These are phyloP conservation scores for Trichoderma asperellum DNA, from an alignment of 2,329 filamentous ascomycete genomes.

Conservation along the genomic window DNA sequence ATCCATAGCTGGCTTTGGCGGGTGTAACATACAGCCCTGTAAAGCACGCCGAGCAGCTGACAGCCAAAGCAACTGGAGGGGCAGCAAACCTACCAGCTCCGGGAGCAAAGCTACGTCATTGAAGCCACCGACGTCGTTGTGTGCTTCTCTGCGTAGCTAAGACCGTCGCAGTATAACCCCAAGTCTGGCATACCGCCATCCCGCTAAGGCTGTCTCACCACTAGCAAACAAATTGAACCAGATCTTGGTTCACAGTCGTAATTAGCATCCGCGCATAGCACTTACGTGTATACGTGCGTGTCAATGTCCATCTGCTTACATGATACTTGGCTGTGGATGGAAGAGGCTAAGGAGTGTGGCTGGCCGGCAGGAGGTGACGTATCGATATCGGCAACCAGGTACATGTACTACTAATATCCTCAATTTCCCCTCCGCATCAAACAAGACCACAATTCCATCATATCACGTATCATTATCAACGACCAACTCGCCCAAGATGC, in stretches of 20 bases:
- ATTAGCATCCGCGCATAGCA: neutral
- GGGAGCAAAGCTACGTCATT: constrained; percentile 5
- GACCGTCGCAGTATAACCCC: too few relatives aligned
- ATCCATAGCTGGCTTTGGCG: neutral
- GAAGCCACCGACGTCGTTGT: constrained; percentile 9
- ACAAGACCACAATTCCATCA: neutral
- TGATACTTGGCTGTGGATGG: constrained; percentile 6
- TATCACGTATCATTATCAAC: neutral
- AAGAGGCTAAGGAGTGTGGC: constrained; percentile 16
- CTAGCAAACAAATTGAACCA: neutral
- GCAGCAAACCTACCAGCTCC: neutral
- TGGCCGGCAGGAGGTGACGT: constrained; percentile 17
- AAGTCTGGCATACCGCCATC: too few relatives aligned
- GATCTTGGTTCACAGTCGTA: neutral
- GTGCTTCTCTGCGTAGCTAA: neutral
- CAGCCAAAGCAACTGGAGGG: neutral
- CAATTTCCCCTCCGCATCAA: neutral
- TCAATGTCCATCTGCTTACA: constrained; percentile 8
- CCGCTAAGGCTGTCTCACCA: neutral
- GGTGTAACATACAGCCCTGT: neutral
- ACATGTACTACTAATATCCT: neutral
- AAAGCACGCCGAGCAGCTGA: neutral
- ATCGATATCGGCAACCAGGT: constrained; percentile 8
- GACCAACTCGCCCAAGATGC: constrained; percentile 47
- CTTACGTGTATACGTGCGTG: neutral